These are phyloP conservation scores for Symmetrospora coprosmae DNA, from an alignment of 768 basidiomycete species.

Conservation along the genomic window DNA sequence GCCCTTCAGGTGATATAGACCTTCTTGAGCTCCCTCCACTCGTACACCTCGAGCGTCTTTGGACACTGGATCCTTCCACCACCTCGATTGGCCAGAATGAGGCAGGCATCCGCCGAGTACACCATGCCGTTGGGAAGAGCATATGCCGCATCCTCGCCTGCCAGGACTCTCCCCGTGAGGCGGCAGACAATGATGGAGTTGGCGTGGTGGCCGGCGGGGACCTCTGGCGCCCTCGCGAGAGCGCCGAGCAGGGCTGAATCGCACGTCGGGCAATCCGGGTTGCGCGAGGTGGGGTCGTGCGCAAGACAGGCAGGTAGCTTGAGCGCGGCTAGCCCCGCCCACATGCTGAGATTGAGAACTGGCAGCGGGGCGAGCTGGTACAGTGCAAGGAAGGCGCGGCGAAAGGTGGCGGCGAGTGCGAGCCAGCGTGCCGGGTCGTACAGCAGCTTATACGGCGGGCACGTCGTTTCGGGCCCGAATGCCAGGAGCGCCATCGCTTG, in stretches of 20 bases:
- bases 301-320: slow-evolving; percentile 72
- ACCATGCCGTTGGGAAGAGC: slow-evolving; percentile 80
- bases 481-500: slow-evolving; percentile 43
- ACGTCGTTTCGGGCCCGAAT: slow-evolving; percentile 49
- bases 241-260: slow-evolving; percentile 55
- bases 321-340: slow-evolving; percentile 77
- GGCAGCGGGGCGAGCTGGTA: slow-evolving; percentile 79
- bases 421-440: slow-evolving; percentile 72
- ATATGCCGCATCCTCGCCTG: slow-evolving; percentile 83
- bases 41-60: slow-evolving; percentile 51
- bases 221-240: slow-evolving; percentile 55
- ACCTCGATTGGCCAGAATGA: background rate
- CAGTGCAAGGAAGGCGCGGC: slow-evolving; percentile 68
- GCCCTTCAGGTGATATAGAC: slow-evolving; percentile 82
- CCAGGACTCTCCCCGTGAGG: slow-evolving; percentile 84
- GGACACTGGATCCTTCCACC: slow-evolving; percentile 39
- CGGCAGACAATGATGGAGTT: slow-evolving; percentile 91
- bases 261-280: slow-evolving; percentile 73
- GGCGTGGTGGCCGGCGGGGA: slow-evolving; percentile 82
- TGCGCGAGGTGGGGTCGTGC: slow-evolving; percentile 8
- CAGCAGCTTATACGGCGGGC: slow-evolving; percentile 68
- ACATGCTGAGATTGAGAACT: slow-evolving; percentile 69
- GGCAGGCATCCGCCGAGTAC: slow-evolving; percentile 57
- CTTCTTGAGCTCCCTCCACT: slow-evolving; percentile 57
- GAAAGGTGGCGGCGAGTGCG: slow-evolving; percentile 60